Evolutionary conservation across 2,329 filamentous ascomycete species (phyloP).

Genomic region (Arachnopeziza araneosa): DNA sequence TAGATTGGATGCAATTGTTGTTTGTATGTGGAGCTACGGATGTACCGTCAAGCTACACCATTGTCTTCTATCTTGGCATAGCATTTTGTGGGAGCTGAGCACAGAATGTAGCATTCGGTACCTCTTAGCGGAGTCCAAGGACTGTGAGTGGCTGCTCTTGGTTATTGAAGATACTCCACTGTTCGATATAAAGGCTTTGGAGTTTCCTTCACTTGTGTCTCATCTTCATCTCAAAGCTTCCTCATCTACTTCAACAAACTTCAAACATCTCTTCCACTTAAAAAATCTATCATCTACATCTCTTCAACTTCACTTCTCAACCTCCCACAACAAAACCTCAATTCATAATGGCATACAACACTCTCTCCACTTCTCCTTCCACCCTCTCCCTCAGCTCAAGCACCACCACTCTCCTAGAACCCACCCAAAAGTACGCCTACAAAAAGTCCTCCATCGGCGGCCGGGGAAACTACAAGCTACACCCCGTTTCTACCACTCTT

Average conservation of each 20-base stretch:
- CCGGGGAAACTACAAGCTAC: slow-evolving; percentile 9
- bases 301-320: too few relatives aligned
- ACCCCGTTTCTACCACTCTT: background rate
- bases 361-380: background rate
- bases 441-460: slow-evolving; percentile 15
- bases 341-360: too few relatives aligned
- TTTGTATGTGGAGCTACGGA: background rate
- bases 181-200: background rate
- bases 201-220: background rate
- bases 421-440: background rate
- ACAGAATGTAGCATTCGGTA: background rate
- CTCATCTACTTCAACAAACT: background rate
- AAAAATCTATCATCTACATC: too few relatives aligned
- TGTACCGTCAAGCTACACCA: background rate
- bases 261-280: too few relatives aligned
- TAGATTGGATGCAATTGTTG: background rate
- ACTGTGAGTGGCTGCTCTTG: background rate
- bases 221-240: background rate
- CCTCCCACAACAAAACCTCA: too few relatives aligned
- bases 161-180: background rate
- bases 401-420: background rate
- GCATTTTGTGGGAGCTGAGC: background rate
- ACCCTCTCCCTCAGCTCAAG: background rate
- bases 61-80: background rate
- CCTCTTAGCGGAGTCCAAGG: background rate